Evolutionary conservation across 495 filamentous ascomycete genomes (phyloP).

Genomic region (Poronia punctata): DNA sequence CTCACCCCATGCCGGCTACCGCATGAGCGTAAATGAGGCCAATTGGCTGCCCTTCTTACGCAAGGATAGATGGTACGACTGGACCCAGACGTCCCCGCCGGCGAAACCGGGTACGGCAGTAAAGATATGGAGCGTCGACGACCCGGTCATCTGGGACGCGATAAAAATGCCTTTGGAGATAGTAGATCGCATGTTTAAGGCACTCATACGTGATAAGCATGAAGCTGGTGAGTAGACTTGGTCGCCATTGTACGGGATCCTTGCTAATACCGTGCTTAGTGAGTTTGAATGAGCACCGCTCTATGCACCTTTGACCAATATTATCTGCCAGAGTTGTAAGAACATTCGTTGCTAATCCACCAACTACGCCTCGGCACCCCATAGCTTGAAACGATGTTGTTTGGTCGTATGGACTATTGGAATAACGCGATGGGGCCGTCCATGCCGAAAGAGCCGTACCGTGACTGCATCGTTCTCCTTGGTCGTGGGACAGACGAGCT

Average conservation of each 20-base stretch:
- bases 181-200: slow-evolving; percentile 1
- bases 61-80: slow-evolving; percentile 1
- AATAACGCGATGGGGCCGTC: background rate
- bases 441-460: background rate
- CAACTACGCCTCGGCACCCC: background rate
- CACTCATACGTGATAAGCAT: slow-evolving; percentile 2
- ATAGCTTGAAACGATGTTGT: slow-evolving; percentile 5
- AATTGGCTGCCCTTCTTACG: background rate
- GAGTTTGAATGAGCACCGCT: background rate
- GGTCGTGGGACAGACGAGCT: background rate
- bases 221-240: background rate
- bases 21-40: background rate
- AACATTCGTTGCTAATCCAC: background rate
- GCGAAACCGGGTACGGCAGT: background rate
- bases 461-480: background rate
- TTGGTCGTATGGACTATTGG: slow-evolving; percentile 2
- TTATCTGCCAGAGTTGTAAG: background rate
- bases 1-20: too few relatives aligned
- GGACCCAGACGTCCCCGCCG: background rate
- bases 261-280: background rate
- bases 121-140: slow-evolving; percentile 2
- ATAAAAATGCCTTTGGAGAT: slow-evolving; percentile 1
- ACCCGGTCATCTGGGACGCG: background rate
- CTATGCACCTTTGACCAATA: too few relatives aligned
- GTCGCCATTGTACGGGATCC: background rate